Evolutionary conservation across 495 filamentous ascomycete species (phyloP).

Genomic region (Penicillium odoratum): DNA sequence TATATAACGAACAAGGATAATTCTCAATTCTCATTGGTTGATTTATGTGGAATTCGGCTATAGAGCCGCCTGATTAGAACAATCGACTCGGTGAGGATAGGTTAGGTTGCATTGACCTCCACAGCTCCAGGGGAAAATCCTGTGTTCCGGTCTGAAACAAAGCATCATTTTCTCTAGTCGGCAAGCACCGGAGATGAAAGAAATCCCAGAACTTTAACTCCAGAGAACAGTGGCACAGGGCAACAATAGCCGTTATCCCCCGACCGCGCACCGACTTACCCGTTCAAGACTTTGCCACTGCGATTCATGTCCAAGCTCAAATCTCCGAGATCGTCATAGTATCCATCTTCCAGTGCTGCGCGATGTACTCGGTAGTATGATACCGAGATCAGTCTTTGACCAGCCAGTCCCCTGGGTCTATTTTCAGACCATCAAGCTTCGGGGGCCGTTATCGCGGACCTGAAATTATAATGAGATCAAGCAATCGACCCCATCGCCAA

Average conservation of each 20-base stretch:
- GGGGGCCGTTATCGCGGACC: background rate
- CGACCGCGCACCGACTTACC: conserved; percentile 4
- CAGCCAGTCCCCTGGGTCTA: too few species aligned
- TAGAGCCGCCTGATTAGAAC: background rate
- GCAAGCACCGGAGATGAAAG: background rate
- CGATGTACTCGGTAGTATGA: too few species aligned
- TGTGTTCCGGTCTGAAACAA: conserved; percentile 14
- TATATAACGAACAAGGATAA: background rate
- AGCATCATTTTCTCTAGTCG: background rate
- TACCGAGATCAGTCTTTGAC: too few species aligned
- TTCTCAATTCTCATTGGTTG: background rate
- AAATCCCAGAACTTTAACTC: background rate
- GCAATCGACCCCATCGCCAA: background rate
- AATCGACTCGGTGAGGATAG: background rate
- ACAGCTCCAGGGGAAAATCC: conserved; percentile 7
- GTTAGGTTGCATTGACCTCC: conserved; percentile 3
- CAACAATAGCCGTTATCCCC: conserved; percentile 4
- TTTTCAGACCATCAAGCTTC: background rate
- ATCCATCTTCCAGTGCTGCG: too few species aligned
- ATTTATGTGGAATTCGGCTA: background rate
- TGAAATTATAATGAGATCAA: background rate
- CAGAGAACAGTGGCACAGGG: background rate
- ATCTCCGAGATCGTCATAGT: conserved; percentile 1
- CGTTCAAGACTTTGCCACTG: background rate
- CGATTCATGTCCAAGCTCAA: conserved; percentile 1